Evolutionary conservation across 2,329 filamentous ascomycete species (phyloP).

Genomic region (Bisporella sp.): DNA sequence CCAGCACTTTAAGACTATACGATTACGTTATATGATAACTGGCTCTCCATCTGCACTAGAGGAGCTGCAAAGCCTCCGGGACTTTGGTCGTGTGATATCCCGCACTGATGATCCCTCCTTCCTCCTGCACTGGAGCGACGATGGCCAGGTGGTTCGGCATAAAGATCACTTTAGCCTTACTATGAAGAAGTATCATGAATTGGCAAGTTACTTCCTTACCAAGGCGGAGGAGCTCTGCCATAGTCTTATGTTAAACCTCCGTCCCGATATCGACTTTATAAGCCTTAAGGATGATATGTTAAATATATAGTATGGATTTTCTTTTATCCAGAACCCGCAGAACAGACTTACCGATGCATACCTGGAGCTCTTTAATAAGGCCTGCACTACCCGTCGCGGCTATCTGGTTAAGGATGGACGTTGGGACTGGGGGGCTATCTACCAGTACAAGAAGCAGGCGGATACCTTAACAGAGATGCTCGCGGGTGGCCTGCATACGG

Average conservation of each 20-base stretch:
- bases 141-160: no score
- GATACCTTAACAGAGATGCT: slow-evolving; percentile 1
- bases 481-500: not conserved
- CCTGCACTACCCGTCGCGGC: slow-evolving; percentile 3
- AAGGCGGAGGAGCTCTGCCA: slow-evolving; percentile 6
- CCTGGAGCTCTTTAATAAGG: slow-evolving; percentile 3
- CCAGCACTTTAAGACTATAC: no score
- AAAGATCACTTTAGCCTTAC: slow-evolving; percentile 3
- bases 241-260: slow-evolving; percentile 4
- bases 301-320: slow-evolving; percentile 5
- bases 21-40: no score
- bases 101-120: no score
- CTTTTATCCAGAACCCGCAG: slow-evolving; percentile 5
- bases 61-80: no score
- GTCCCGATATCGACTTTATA: slow-evolving; percentile 2
- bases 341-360: slow-evolving; percentile 5
- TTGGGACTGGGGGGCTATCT: slow-evolving; percentile 3
- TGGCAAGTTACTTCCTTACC: slow-evolving; percentile 3
- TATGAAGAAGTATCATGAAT: slow-evolving; percentile 2
- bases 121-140: no score
- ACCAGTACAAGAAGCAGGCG: not conserved
- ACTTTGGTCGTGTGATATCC: no score
- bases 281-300: slow-evolving; percentile 9
- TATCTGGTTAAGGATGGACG: not conserved
- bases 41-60: no score